Evolutionary conservation across 2,329 filamentous ascomycete genomes (phyloP), one percentile per base, ranked within the genome.

Genomic region (Fusarium chuoi): DNA sequence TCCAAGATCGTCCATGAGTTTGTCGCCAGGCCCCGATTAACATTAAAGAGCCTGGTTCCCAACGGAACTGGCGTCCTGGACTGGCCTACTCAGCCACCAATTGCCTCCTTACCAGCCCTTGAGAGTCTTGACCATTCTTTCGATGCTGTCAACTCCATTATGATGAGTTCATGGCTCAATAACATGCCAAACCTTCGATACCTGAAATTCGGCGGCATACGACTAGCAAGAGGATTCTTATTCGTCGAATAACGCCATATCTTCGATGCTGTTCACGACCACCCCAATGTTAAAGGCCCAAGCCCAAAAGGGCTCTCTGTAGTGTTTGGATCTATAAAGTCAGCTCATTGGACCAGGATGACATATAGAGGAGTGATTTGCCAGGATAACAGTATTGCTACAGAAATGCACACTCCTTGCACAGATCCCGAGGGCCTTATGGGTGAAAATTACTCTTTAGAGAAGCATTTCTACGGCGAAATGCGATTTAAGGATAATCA

Each of bases 181-280:
- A 15, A n/a, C 14, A 48, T 58, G n/a, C 26, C n/a, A 15, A 30
- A 30, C 10, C 18, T 58, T 7, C 55, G 28, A 7, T 28, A n/a
- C 5, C 20, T 58, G 2, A n/a, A 33, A 7, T 13, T 58, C 2
- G 12, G 6, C 0, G 42, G 33, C 0, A 2, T 14, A 58, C 18
- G 9, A 14, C 22, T 15, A 14, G 10, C 24, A 2, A 20, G n/a
- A 2, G 15, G 10, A 15, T 5, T 24, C 17, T 17, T 6, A 5
- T 35, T 22, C 24, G 7, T 46, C 18, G 54, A 57, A 20, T 42
- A 28, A 24, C 26, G 15, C 15, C 28, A 42, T 15, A 8, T 57
- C 2, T 58, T 48, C 22, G 17, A 36, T 46, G 33, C 55, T 10
- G 28, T 48, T 9, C 42, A n/a, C 12, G 55, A 58, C 20, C 24